Evolutionary conservation across 2,329 filamentous ascomycete genomes (phyloP).

Genomic region (Metarhizium robertsii): DNA sequence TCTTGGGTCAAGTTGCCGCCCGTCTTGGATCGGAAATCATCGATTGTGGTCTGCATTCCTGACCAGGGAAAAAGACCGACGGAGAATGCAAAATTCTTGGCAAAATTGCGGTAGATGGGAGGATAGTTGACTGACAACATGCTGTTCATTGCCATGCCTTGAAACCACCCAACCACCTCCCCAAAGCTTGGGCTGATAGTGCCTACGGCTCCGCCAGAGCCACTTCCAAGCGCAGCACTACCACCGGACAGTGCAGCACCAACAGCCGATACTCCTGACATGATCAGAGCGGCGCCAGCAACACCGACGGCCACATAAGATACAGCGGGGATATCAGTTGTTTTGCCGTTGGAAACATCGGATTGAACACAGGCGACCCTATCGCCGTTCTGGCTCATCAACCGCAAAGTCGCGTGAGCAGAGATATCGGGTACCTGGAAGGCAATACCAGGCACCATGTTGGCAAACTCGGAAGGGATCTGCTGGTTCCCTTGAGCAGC

Average conservation of each 20-base stretch:
- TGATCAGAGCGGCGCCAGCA: slow-evolving; percentile 69
- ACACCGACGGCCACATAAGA: slow-evolving; percentile 78
- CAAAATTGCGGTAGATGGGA: slow-evolving; percentile 76
- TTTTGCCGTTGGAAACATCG: slow-evolving; percentile 78
- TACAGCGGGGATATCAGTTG: slow-evolving; percentile 63
- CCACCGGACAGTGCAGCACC: slow-evolving; percentile 42
- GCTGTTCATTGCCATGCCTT: slow-evolving; percentile 88
- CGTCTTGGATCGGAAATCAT: slow-evolving; percentile 68
- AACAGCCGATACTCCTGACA: slow-evolving; percentile 64
- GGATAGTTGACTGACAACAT: slow-evolving; percentile 92
- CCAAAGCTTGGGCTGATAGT: slow-evolving; percentile 74
- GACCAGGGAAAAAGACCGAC: slow-evolving; percentile 76
- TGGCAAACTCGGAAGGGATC: slow-evolving; percentile 63
- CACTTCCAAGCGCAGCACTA: slow-evolving; percentile 37
- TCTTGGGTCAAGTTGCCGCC: slow-evolving; percentile 81
- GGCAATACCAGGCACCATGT: slow-evolving; percentile 75
- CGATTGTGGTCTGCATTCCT: slow-evolving; percentile 72
- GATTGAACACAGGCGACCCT: slow-evolving; percentile 78
- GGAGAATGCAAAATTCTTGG: slow-evolving; percentile 90
- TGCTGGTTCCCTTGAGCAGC: slow-evolving; percentile 60
- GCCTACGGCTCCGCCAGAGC: slow-evolving; percentile 42
- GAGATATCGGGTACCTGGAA: slow-evolving; percentile 88
- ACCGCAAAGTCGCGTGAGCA: slow-evolving; percentile 69
- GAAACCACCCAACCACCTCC: slow-evolving; percentile 83
- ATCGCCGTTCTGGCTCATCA: slow-evolving; percentile 52